Percentiles rank a stretch among this genome's conserved stretches.
Evolutionary conservation across 2,329 filamentous ascomycete species (phyloP).

Genomic region (Aspergillus proliferans): DNA sequence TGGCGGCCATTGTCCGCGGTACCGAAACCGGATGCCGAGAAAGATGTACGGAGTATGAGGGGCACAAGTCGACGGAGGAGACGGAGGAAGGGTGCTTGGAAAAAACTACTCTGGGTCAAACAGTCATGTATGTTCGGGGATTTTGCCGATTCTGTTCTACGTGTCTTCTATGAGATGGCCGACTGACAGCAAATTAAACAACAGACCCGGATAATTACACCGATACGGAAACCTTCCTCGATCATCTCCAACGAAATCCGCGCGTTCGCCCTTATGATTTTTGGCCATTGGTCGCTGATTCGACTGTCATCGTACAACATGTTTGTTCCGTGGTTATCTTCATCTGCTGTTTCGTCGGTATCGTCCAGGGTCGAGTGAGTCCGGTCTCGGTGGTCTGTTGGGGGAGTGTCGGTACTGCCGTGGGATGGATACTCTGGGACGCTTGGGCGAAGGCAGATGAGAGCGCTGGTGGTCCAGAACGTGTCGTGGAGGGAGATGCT

Average conservation of each 20-base stretch:
- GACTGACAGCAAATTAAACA: background rate
- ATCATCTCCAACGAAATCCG: conserved; percentile 90
- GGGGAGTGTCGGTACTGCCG: conserved; percentile 72
- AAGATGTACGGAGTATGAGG: conserved; percentile 46
- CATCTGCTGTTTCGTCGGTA: conserved; percentile 85
- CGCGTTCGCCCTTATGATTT: conserved; percentile 94
- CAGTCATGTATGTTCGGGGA: conserved; percentile 65
- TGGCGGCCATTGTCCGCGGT: conserved; percentile 37
- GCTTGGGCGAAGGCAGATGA: conserved; percentile 71
- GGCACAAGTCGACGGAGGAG: conserved; percentile 61
- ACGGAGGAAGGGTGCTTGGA: conserved; percentile 67
- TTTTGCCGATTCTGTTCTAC: background rate
- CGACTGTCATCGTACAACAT: conserved; percentile 94
- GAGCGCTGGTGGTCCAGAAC: conserved; percentile 29
- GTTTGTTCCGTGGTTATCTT: conserved; percentile 94
- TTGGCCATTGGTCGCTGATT: conserved; percentile 92
- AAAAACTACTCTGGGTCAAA: conserved; percentile 97
- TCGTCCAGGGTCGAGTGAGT: conserved; percentile 79
- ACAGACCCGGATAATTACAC: conserved; percentile 97
- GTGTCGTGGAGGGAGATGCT: conserved; percentile 28
- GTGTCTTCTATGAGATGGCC: background rate
- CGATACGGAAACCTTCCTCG: conserved; percentile 91
- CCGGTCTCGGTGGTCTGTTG: conserved; percentile 83
- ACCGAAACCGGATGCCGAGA: conserved; percentile 28
- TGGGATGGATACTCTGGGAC: conserved; percentile 90